Percentiles rank a stretch among this genome's conserved stretches.
These are phyloP conservation scores for Lonicera japonica DNA, from an alignment of 129 eudicot species.

Conservation along the genomic window DNA sequence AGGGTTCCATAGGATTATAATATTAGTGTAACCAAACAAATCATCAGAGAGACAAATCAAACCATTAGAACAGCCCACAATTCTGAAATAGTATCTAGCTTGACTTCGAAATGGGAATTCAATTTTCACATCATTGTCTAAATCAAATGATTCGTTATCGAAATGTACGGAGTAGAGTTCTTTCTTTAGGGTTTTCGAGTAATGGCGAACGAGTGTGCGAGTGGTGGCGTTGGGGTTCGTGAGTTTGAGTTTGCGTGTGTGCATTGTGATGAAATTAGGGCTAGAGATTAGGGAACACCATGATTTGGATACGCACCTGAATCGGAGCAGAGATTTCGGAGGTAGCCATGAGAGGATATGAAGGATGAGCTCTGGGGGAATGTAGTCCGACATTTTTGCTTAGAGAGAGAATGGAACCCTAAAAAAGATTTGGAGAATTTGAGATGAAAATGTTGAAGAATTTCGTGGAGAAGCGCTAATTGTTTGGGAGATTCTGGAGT, in stretches of 20 bases:
- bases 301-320: slow-evolving; percentile 36
- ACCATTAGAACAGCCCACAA: slow-evolving; percentile 35
- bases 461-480: no score
- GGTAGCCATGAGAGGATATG: no score
- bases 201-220: not conserved
- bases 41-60: slow-evolving; percentile 30
- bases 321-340: no score
- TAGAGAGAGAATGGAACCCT: no score
- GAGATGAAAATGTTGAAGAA: no score
- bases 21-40: slow-evolving; percentile 10
- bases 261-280: slow-evolving; percentile 18
- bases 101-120: slow-evolving; percentile 19
- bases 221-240: not conserved
- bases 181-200: not conserved
- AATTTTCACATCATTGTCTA: not conserved
- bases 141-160: slow-evolving; percentile 9
- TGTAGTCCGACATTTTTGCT: no score
- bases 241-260: not conserved
- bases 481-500: no score
- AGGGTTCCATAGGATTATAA: slow-evolving; percentile 33
- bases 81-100: slow-evolving; percentile 9
- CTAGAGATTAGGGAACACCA: slow-evolving; percentile 8
- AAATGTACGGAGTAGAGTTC: slow-evolving; percentile 4
- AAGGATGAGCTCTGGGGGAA: no score
- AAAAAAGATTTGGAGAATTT: slow-evolving; percentile 24